Evolutionary conservation across 441 rosid species (phyloP).

Genomic region (Syzygium syzygioides): DNA sequence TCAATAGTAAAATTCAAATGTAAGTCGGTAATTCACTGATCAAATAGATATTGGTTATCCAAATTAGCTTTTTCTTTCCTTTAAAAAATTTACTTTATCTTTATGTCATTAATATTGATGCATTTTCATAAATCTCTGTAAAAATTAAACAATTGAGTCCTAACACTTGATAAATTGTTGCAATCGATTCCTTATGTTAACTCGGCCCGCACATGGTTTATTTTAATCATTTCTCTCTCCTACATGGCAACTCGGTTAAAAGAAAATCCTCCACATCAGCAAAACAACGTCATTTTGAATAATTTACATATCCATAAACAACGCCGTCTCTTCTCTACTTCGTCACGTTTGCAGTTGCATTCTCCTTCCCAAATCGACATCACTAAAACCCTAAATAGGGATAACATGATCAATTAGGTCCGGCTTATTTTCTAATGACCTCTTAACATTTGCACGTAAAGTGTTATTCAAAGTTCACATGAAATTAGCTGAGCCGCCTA

Average conservation of each 20-base stretch:
- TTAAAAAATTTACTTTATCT: background rate
- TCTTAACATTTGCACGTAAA: background rate
- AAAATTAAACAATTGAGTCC: background rate
- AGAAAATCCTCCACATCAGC: no score
- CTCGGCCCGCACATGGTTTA: no score
- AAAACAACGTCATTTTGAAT: no score
- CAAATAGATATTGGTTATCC: background rate
- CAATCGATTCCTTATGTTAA: no score
- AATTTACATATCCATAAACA: no score
- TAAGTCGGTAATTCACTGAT: background rate
- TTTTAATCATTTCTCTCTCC: no score
- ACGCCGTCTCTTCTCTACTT: no score
- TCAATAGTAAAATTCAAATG: background rate
- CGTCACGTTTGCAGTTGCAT: no score
- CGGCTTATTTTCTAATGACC: background rate
- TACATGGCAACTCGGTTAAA: no score
- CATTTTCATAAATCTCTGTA: background rate
- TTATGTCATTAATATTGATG: background rate
- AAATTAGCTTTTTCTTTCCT: background rate
- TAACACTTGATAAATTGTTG: no score
- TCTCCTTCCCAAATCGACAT: no score
- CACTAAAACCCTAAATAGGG: no score
- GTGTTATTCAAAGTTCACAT: background rate
- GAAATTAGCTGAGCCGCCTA: background rate
- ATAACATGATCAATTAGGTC: background rate